Evolutionary conservation across 1,284 basidiomycete species (phyloP).

Genomic region (Rhodotorula sp.): DNA sequence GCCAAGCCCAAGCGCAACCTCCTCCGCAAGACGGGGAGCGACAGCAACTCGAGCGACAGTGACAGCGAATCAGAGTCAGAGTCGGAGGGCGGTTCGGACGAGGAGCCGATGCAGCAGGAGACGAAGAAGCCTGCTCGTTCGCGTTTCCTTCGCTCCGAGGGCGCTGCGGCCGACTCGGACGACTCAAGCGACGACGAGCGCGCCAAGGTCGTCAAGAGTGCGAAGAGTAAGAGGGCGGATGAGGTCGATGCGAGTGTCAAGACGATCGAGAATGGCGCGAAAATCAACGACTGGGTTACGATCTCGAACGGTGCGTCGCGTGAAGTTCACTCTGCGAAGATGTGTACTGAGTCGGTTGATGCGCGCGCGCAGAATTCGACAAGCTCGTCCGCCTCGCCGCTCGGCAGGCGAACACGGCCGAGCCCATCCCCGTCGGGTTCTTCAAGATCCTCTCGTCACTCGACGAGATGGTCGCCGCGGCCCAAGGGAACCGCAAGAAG

Average conservation of each 20-base stretch:
- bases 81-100: conserved; percentile 56
- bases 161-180: conserved; percentile 58
- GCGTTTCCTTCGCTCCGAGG: conserved; percentile 50
- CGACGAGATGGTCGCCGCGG: conserved; percentile 70
- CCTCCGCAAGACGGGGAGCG: conserved; percentile 53
- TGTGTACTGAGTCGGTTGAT: background rate
- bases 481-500: conserved; percentile 79
- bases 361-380: conserved; percentile 74
- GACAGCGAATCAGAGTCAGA: conserved; percentile 45
- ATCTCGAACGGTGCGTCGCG: conserved; percentile 70
- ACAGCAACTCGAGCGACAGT: conserved; percentile 51
- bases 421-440: conserved; percentile 85
- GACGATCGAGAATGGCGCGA: conserved; percentile 88
- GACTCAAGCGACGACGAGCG: conserved; percentile 63
- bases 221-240: conserved; percentile 78
- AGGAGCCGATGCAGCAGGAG: conserved; percentile 46
- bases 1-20: conserved; percentile 69
- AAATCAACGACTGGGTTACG: conserved; percentile 94
- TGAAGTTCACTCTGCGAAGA: too few relatives aligned
- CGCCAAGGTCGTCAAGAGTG: conserved; percentile 73
- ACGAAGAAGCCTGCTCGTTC: conserved; percentile 52
- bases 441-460: conserved; percentile 73
- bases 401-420: conserved; percentile 62
- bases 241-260: conserved; percentile 87
- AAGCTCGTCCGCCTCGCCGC: conserved; percentile 87